Evolutionary conservation across 139 green algal genomes (phyloP).

Genomic region (Picochlorum costavermella): DNA sequence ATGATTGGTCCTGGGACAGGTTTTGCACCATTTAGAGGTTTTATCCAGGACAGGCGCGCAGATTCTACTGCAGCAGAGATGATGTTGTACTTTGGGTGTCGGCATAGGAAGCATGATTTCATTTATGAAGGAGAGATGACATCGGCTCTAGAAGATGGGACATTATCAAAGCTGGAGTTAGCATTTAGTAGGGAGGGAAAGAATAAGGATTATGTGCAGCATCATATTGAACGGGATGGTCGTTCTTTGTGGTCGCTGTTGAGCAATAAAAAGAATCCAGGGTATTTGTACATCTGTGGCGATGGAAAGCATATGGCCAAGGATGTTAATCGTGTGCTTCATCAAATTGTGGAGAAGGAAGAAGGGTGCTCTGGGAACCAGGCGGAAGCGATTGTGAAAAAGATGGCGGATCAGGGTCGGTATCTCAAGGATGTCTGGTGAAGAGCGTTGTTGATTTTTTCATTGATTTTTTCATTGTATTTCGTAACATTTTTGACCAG

Average conservation of each 20-base stretch:
- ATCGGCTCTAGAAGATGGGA: constrained; percentile 38
- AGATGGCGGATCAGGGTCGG: constrained; percentile 51
- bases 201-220: constrained; percentile 81
- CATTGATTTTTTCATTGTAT: not conserved
- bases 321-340: constrained; percentile 80
- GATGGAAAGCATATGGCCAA: constrained; percentile 94
- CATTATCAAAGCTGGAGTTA: constrained; percentile 56
- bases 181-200: constrained; percentile 61
- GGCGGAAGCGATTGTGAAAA: constrained; percentile 67
- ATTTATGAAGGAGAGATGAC: constrained; percentile 80
- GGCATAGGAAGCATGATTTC: constrained; percentile 63
- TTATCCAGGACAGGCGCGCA: constrained; percentile 81
- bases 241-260: constrained; percentile 31
- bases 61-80: constrained; percentile 13
- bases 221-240: constrained; percentile 57
- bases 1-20: constrained; percentile 97
- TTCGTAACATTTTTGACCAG: not conserved
- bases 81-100: constrained; percentile 85
- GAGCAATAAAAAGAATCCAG: constrained; percentile 14
- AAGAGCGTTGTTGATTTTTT: not conserved
- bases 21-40: constrained; percentile 92
- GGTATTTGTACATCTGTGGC: constrained; percentile 89
- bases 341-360: constrained; percentile 20
- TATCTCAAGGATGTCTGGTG: constrained; percentile 94
- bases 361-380: constrained; percentile 35